phyloP scores from a whole-genome alignment of 2,329 filamentous ascomycete species.

The Pezicula rhizophila region DNA sequence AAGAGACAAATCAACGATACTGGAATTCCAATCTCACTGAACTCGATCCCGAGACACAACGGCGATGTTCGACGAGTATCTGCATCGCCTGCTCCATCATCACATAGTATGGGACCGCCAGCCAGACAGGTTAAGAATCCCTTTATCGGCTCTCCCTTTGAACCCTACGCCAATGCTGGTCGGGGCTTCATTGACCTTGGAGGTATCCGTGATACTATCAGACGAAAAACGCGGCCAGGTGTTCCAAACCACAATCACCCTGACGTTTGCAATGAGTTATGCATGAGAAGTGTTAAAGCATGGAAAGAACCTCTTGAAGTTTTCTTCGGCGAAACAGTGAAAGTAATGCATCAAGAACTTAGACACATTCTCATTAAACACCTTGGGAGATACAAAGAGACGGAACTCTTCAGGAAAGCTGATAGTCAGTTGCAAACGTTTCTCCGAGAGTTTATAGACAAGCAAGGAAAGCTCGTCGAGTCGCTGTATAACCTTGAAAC shows the following conservation, averaged over 20 bases:
- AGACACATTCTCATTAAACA: background rate
- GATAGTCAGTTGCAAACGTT: constrained; percentile 1
- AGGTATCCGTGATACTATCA: constrained; percentile 48
- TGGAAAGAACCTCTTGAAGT: constrained; percentile 50
- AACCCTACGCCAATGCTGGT: constrained; percentile 1
- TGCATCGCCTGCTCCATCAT: background rate
- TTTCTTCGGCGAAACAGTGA: constrained; percentile 38
- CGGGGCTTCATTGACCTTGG: constrained; percentile 15
- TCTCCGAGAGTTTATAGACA: background rate
- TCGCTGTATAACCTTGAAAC: constrained; percentile 3
- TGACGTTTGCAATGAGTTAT: constrained; percentile 54
- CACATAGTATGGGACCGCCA: background rate
- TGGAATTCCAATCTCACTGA: background rate
- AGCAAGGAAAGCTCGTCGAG: background rate
- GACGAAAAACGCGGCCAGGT: constrained; percentile 47
- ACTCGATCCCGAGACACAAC: background rate
- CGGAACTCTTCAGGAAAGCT: constrained; percentile 4
- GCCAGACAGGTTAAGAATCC: background rate
- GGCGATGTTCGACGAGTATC: background rate
- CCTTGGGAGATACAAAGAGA: constrained; percentile 7
- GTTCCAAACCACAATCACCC: constrained; percentile 53
- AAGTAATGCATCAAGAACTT: constrained; percentile 35
- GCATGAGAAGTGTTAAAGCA: constrained; percentile 47
- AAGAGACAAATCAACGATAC: background rate
- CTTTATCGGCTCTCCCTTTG: background rate